Percentiles rank a stretch among this genome's conserved stretches.
These are phyloP conservation scores for Xylariomycetidae sp. DNA, from an alignment of 2,329 filamentous ascomycete genomes.

Conservation along the genomic window DNA sequence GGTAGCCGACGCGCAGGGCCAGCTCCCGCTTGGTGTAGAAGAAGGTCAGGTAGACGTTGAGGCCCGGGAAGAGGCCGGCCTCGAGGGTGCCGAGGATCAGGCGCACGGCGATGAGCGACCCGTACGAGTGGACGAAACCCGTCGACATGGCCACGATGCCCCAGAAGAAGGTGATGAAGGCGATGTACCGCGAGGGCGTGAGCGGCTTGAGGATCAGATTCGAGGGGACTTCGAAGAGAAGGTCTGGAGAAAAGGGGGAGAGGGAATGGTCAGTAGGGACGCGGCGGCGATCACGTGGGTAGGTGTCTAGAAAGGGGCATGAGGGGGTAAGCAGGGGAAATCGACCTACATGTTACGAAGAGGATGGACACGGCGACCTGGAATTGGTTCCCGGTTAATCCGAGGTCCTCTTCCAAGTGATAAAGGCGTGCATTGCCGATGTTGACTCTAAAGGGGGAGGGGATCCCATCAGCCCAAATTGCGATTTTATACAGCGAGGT, in stretches of 20 bases:
- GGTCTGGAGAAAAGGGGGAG: conserved; percentile 24
- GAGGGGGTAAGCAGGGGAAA: conserved; percentile 25
- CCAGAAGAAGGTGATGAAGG: conserved; percentile 61
- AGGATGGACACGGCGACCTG: conserved; percentile 64
- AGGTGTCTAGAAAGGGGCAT: too few relatives aligned
- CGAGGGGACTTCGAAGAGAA: conserved; percentile 58
- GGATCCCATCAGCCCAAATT: conserved; percentile 3
- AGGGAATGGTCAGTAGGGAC: too few relatives aligned
- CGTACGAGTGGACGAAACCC: conserved; percentile 63
- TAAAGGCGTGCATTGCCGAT: conserved; percentile 69
- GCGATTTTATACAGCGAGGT: not conserved
- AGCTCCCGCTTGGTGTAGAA: conserved; percentile 74
- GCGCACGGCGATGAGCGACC: conserved; percentile 61
- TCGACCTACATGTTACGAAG: conserved; percentile 55
- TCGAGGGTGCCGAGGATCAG: conserved; percentile 60
- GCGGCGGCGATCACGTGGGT: too few relatives aligned
- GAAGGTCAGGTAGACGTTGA: conserved; percentile 51
- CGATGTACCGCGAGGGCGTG: conserved; percentile 58
- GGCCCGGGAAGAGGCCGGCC: conserved; percentile 23
- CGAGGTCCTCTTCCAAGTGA: conserved; percentile 57
- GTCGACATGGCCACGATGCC: conserved; percentile 66
- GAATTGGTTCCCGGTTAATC: conserved; percentile 60
- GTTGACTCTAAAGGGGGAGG: conserved; percentile 48
- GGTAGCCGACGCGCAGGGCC: conserved; percentile 66
- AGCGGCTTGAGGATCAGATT: conserved; percentile 62